phyloP scores from a whole-genome alignment of 164 flowering plant species.

The Vitis labrusca region DNA sequence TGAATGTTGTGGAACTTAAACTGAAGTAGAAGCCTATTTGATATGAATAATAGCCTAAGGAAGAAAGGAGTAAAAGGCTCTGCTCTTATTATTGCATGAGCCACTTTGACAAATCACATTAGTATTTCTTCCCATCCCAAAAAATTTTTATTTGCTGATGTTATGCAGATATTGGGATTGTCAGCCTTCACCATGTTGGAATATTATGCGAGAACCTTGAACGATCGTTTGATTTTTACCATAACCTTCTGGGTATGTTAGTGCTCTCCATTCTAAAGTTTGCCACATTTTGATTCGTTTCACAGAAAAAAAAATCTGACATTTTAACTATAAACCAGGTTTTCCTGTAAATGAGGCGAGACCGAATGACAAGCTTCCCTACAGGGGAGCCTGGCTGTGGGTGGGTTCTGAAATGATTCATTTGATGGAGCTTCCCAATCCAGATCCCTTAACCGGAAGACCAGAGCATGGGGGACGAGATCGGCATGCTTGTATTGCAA shows the following conservation, averaged over 20 bases:
- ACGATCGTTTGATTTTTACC: slow-evolving; percentile 84
- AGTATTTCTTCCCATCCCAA: not conserved
- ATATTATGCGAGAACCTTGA: slow-evolving; percentile 86
- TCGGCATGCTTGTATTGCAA: slow-evolving; percentile 85
- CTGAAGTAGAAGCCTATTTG: too few relatives aligned
- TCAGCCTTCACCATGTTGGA: slow-evolving; percentile 91
- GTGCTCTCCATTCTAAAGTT: not conserved
- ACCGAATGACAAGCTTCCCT: slow-evolving; percentile 95
- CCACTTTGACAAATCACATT: not conserved
- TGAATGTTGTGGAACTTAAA: too few relatives aligned
- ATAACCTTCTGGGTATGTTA: slow-evolving; percentile 70
- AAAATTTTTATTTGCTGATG: not conserved
- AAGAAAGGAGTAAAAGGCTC: too few relatives aligned
- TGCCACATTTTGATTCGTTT: not conserved
- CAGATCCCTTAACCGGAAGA: slow-evolving; percentile 87
- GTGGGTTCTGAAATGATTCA: slow-evolving; percentile 99
- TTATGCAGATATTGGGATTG: slow-evolving; percentile 75
- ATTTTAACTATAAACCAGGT: slow-evolving; percentile 25
- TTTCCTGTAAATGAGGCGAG: slow-evolving; percentile 89
- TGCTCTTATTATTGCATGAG: too few relatives aligned
- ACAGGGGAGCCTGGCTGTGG: slow-evolving; percentile 99
- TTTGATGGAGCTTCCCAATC: slow-evolving; percentile 98
- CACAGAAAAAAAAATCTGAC: not conserved
- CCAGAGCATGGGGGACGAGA: slow-evolving; percentile 96
- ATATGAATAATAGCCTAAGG: too few relatives aligned